phyloP scores from a whole-genome alignment of 1,284 basidiomycete genomes.

The Bjerkandera adusta region DNA sequence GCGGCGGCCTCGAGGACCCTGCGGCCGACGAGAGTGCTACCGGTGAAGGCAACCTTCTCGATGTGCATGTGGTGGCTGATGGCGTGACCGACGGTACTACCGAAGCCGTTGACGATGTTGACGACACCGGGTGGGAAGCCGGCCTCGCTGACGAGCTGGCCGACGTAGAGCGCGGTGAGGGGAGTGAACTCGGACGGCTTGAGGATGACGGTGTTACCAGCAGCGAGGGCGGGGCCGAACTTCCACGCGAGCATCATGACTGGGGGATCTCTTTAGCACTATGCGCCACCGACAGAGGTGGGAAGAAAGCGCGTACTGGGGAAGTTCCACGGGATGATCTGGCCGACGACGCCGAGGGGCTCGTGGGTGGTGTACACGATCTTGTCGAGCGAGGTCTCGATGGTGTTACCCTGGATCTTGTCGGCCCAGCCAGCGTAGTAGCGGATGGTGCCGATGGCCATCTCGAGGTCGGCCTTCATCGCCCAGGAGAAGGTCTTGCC shows the following conservation, averaged over 20 bases:
- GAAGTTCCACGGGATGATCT: conserved; percentile 86
- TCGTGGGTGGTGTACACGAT: conserved; percentile 86
- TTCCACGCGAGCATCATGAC: conserved; percentile 83
- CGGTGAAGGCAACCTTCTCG: conserved; percentile 76
- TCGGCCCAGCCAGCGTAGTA: conserved; percentile 84
- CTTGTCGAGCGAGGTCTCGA: conserved; percentile 74
- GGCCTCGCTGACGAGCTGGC: conserved; percentile 46
- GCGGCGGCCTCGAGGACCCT: conserved; percentile 84
- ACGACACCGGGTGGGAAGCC: conserved; percentile 73
- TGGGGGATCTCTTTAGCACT: conserved; percentile 21
- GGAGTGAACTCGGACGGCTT: conserved; percentile 94
- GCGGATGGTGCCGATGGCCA: conserved; percentile 68
- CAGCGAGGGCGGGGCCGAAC: conserved; percentile 81
- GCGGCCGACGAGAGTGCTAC: conserved; percentile 78
- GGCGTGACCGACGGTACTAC: conserved; percentile 63
- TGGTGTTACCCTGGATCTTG: conserved; percentile 82
- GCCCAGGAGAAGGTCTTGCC: conserved; percentile 80
- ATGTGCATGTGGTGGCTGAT: conserved; percentile 63
- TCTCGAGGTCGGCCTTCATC: conserved; percentile 65
- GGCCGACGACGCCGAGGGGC: conserved; percentile 88
- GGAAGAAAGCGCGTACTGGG: conserved; percentile 45
- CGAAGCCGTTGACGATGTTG: conserved; percentile 70
- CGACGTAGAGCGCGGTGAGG: conserved; percentile 69
- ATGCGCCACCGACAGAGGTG: no score
- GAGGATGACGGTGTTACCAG: conserved; percentile 80